Conservation (phyloP, 768 basidiomycete species). For the Rhodotorula babjevae region DNA sequence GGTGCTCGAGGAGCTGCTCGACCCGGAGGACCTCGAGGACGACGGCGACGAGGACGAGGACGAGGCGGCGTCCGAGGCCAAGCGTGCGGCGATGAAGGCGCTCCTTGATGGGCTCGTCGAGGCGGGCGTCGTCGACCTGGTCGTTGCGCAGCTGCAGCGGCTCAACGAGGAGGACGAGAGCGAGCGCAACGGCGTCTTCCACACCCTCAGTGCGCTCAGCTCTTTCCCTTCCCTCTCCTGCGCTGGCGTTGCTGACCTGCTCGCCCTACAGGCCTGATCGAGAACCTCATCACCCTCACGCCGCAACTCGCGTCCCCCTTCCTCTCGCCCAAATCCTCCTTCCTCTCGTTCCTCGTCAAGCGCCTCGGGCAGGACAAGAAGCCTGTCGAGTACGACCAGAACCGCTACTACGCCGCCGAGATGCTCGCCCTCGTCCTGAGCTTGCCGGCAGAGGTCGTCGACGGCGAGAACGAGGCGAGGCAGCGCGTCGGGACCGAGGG, state of each 20-base stretch:
- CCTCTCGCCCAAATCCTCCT: conserved; percentile 62
- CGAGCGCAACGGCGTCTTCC: conserved; percentile 86
- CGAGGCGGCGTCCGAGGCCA: conserved; percentile 54
- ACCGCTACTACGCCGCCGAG: conserved; percentile 88
- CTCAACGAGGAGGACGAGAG: conserved; percentile 88
- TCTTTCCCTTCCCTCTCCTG: no score
- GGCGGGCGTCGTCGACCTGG: conserved; percentile 75
- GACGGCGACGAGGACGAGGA: conserved; percentile 58
- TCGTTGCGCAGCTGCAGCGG: conserved; percentile 80
- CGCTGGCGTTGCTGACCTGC: neutral
- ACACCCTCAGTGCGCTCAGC: conserved; percentile 68
- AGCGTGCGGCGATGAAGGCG: conserved; percentile 43
- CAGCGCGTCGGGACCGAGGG: conserved; percentile 59
- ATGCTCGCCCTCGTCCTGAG: conserved; percentile 76
- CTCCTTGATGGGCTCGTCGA: conserved; percentile 60
- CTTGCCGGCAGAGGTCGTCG: conserved; percentile 19
- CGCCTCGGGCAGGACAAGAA: conserved; percentile 60
- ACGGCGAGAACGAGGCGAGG: conserved; percentile 50
- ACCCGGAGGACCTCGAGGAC: conserved; percentile 83
- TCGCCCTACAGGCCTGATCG: conserved; percentile 66
- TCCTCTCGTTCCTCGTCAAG: conserved; percentile 72
- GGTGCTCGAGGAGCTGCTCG: conserved; percentile 86
- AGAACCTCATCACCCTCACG: conserved; percentile 83
- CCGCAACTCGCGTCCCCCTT: conserved; percentile 67
- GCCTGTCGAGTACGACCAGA: conserved; percentile 63